Conservation (phyloP, 306 rosid species). For the Fagus sylvatica region DNA sequence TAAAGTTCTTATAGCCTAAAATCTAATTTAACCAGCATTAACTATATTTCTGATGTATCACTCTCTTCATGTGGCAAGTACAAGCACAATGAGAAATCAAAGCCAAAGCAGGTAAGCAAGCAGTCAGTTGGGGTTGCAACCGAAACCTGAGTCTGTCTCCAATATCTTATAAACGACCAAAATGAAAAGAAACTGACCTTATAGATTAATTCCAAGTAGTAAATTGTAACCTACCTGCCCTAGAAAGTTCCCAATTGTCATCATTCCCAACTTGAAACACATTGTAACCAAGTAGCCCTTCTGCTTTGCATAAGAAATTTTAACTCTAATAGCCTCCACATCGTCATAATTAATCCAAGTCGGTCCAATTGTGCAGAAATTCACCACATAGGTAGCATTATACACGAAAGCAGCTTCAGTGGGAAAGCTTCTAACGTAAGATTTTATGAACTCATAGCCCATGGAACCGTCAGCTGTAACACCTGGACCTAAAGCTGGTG, state of each 20-base stretch:
- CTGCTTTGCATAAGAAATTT: slow-evolving; percentile 54
- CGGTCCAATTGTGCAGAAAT: slow-evolving; percentile 35
- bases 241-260: slow-evolving; percentile 57
- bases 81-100: no score
- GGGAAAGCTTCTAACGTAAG: slow-evolving; percentile 26
- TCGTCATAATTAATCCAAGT: slow-evolving; percentile 55
- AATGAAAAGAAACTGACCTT: background rate
- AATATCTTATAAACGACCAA: background rate
- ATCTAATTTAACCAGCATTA: no score
- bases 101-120: no score
- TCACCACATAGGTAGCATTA: slow-evolving; percentile 47
- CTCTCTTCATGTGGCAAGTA: no score
- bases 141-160: no score
- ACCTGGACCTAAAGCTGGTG: slow-evolving; percentile 23
- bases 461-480: slow-evolving; percentile 21
- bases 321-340: slow-evolving; percentile 42
- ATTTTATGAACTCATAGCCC: slow-evolving; percentile 34
- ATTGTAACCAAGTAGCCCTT: slow-evolving; percentile 49
- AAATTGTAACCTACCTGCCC: slow-evolving; percentile 22
- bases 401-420: slow-evolving; percentile 26
- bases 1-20: no score
- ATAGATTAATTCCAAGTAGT: background rate
- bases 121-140: no score
- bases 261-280: slow-evolving; percentile 53
- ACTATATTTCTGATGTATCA: no score